Evolutionary conservation across 768 basidiomycete species (phyloP).

Genomic region (Xerocomellus amylosporus): DNA sequence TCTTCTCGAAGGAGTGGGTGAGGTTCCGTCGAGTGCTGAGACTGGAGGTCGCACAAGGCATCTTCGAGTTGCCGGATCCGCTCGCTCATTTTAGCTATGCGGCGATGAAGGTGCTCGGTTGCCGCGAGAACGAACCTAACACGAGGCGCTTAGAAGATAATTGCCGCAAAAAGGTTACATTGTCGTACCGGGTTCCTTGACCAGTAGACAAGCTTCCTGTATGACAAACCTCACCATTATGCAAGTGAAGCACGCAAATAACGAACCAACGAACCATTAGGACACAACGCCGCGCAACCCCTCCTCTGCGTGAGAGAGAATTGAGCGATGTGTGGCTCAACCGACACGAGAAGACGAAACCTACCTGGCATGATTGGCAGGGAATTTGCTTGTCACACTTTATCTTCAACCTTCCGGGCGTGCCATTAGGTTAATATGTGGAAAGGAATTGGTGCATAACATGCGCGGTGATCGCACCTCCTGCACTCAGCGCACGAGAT

Average conservation of each 20-base stretch:
- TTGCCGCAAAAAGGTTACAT: not conserved
- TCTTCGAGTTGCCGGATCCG: constrained; percentile 62
- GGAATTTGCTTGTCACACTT: constrained; percentile 83
- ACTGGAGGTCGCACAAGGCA: constrained; percentile 51
- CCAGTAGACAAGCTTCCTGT: constrained; percentile 75
- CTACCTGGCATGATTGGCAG: constrained; percentile 71
- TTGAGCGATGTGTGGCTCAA: not conserved
- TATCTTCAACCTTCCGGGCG: constrained; percentile 63
- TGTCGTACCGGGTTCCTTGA: constrained; percentile 63
- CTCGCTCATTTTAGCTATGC: constrained; percentile 49
- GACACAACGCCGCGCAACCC: constrained; percentile 68
- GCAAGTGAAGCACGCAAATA: not conserved
- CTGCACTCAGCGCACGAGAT: constrained; percentile 81
- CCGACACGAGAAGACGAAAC: constrained; percentile 10
- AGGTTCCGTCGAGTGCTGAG: constrained; percentile 47
- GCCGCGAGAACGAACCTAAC: constrained; percentile 57
- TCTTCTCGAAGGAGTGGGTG: constrained; percentile 63
- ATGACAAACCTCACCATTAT: not conserved
- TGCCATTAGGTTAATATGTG: constrained; percentile 21
- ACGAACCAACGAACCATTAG: constrained; percentile 52
- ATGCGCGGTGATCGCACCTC: constrained; percentile 61
- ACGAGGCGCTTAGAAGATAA: constrained; percentile 7
- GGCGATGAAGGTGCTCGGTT: constrained; percentile 62
- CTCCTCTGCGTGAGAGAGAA: constrained; percentile 42
- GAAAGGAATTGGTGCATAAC: constrained; percentile 20